phyloP scores from a whole-genome alignment of 1,284 basidiomycete species.

The Rhodotorula glutinis region DNA sequence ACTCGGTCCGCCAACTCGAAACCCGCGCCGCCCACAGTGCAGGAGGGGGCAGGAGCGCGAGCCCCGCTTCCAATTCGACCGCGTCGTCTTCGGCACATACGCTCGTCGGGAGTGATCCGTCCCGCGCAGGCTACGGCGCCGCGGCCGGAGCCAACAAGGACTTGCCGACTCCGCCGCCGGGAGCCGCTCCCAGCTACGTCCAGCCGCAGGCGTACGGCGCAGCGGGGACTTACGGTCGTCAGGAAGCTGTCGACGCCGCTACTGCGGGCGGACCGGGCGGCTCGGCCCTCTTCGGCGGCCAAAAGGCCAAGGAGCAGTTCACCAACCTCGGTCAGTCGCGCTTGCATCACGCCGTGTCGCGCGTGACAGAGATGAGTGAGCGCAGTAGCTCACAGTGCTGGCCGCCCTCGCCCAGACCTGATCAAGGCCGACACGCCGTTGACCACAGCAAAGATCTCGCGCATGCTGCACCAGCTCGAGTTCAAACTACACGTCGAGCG shows the following conservation, averaged over 20 bases:
- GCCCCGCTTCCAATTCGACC: conserved; percentile 6
- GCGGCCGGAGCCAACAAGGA: background rate
- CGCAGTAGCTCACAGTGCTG: no score
- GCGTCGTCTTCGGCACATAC: background rate
- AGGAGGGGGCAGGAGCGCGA: conserved; percentile 3
- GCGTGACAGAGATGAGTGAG: background rate
- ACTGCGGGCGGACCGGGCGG: conserved; percentile 13
- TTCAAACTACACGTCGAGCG: conserved; percentile 98
- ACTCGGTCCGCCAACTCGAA: conserved; percentile 77
- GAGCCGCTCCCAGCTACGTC: conserved; percentile 32
- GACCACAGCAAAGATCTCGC: conserved; percentile 92
- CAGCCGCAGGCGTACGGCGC: conserved; percentile 25
- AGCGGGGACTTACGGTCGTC: conserved; percentile 5
- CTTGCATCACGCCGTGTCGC: background rate
- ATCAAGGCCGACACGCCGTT: conserved; percentile 97
- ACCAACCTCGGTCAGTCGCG: conserved; percentile 41
- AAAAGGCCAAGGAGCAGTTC: conserved; percentile 36
- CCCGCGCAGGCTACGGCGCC: background rate
- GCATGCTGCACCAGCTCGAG: conserved; percentile 97
- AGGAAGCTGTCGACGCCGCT: conserved; percentile 18
- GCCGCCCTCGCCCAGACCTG: conserved; percentile 61
- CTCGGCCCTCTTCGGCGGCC: background rate
- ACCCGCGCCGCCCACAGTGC: conserved; percentile 54
- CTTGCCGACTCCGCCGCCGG: conserved; percentile 27
- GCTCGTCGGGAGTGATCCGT: background rate